Evolutionary conservation across 139 green algal species (phyloP).

Genomic region (Micromonas pusilla): DNA sequence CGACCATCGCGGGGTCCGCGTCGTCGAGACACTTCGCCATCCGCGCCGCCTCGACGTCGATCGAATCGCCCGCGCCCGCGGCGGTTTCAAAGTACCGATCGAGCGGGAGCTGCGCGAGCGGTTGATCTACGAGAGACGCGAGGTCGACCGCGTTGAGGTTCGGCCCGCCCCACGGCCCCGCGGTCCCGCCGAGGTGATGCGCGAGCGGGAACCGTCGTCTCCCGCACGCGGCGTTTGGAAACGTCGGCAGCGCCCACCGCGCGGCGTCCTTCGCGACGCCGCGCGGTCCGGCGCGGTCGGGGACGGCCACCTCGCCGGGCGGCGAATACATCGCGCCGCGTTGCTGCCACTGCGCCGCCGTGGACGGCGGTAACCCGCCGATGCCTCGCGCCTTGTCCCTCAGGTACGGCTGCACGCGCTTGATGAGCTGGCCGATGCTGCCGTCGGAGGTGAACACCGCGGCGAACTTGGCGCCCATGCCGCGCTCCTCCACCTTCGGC

Average conservation of each 20-base stretch:
- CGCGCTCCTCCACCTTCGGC: conserved; percentile 1
- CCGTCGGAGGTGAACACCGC: conserved; percentile 28
- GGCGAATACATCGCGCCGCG: neutral
- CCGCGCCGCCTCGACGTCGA: neutral
- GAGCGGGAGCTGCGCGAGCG: conserved; percentile 1
- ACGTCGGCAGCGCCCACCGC: neutral
- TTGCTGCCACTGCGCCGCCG: neutral
- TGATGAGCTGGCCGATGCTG: neutral
- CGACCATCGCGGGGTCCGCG: neutral
- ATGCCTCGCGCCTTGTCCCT: neutral
- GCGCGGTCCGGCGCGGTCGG: neutral
- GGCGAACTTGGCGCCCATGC: neutral
- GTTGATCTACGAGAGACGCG: neutral
- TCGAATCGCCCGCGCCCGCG: neutral
- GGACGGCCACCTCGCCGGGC: neutral
- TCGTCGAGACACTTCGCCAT: neutral
- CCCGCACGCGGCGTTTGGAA: neutral
- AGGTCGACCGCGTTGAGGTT: conserved; percentile 1
- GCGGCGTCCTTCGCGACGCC: neutral
- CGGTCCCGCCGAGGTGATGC: neutral
- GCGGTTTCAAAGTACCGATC: neutral
- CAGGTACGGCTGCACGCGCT: conserved; percentile 2
- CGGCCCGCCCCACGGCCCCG: neutral
- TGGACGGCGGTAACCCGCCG: neutral
- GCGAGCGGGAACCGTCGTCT: neutral